These are phyloP conservation scores for Lycium ferocissimum DNA, from an alignment of 257 asterid species.

Conservation along the genomic window DNA sequence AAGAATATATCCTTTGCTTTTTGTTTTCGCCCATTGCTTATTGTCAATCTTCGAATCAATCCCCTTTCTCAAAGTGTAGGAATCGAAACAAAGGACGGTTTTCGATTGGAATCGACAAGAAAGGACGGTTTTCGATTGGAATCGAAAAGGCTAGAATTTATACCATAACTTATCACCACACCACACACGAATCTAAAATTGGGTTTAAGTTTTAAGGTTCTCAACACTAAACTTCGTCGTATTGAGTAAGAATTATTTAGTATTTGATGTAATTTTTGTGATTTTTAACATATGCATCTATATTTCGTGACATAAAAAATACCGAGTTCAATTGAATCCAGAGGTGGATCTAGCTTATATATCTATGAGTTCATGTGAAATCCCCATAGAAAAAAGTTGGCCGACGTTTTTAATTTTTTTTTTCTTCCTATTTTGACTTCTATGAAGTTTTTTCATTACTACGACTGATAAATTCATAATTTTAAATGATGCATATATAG, in stretches of 20 bases:
- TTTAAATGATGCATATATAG: no score
- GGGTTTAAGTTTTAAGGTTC: not conserved
- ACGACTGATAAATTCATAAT: no score
- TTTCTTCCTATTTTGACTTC: no score
- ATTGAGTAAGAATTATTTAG: no score
- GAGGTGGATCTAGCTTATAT: not conserved
- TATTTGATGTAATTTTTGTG: no score
- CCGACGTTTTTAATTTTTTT: no score
- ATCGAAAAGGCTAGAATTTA: slow-evolving; percentile 22
- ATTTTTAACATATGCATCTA: not conserved
- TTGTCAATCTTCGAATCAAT: slow-evolving; percentile 7
- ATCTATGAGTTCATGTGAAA: not conserved
- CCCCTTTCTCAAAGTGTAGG: slow-evolving; percentile 4
- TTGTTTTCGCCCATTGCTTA: not conserved
- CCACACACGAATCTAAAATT: not conserved
- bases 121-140: slow-evolving; percentile 27
- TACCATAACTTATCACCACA: slow-evolving; percentile 20
- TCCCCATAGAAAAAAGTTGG: no score
- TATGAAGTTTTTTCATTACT: no score
- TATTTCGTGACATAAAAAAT: not conserved
- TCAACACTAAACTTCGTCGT: not conserved
- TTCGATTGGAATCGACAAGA: slow-evolving; percentile 20
- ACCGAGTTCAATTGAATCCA: not conserved
- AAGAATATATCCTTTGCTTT: slow-evolving; percentile 28
- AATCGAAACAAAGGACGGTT: slow-evolving; percentile 30